Conservation (phyloP, 495 filamentous ascomycete species). For the Filosporella fistucella region DNA sequence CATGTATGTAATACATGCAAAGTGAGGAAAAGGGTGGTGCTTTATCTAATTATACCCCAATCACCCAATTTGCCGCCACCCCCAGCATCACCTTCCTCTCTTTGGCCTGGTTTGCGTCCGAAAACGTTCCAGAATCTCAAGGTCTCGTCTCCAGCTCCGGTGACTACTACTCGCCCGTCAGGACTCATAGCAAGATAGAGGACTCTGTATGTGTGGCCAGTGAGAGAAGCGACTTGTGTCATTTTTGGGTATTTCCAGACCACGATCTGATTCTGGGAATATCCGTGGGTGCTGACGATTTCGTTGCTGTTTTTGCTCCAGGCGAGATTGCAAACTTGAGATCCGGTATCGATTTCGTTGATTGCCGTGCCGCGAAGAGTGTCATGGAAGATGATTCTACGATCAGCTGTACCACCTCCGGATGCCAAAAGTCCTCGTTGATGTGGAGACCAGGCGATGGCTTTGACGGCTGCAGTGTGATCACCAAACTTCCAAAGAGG, state of each 20-base stretch:
- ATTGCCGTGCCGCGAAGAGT: constrained; percentile 72
- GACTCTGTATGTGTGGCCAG: constrained; percentile 93
- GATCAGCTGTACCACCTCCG: constrained; percentile 91
- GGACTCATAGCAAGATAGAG: constrained; percentile 97
- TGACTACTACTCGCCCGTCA: constrained; percentile 89
- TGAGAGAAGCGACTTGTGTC: constrained; percentile 91
- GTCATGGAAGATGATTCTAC: constrained; percentile 97
- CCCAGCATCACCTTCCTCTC: constrained; percentile 34
- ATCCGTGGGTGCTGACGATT: constrained; percentile 96
- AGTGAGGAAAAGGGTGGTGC: too few relatives aligned
- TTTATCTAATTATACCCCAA: constrained; percentile 66
- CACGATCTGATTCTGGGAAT: constrained; percentile 95
- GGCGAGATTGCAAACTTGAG: constrained; percentile 93
- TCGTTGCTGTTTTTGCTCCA: constrained; percentile 97
- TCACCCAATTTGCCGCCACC: constrained; percentile 54
- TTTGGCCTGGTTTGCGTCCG: constrained; percentile 54
- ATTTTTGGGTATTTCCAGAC: constrained; percentile 99
- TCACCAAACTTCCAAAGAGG: constrained; percentile 90
- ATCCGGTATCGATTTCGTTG: constrained; percentile 89
- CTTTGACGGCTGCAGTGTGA: constrained; percentile 93
- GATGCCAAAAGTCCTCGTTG: constrained; percentile 91
- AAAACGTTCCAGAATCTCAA: constrained; percentile 97
- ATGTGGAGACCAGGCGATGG: constrained; percentile 98
- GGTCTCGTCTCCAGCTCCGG: constrained; percentile 94
- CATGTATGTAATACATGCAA: too few relatives aligned